Base-by-base conservation (phyloP, 1,284 basidiomycete genomes). In the Fomitopsis betulina region DNA sequence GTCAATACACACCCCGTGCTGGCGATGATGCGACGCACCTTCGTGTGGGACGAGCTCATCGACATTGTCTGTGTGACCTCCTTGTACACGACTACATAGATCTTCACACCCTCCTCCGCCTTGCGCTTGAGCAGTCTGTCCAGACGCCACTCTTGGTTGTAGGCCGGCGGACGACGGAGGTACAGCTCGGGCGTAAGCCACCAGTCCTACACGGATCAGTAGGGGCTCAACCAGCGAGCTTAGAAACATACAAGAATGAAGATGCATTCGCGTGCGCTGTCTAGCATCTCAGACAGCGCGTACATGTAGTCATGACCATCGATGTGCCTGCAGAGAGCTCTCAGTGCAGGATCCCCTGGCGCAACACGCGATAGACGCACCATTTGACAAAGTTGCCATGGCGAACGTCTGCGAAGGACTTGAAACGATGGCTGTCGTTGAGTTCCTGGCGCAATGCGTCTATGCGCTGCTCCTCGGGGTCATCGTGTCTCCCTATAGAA, bases 281-380 rank as follows among this genome's bases (percentile, higher is more conserved):
- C 93, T 25, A 97, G 79, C 71, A 96, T 79, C 74, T 95, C 93
- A 2, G 92, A 93, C 33, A 96, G 71, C 0, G 95, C 94, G 83
- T 90, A 96, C 81, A 97, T 92, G 72, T 96, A 97, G 75, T 97
- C 93, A 60, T 93, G 89, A 0, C 94, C 93, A 67, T 95, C 93
- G 53, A 95, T 82, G 68, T 94, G 91, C 87, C 89, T 89, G 56
- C 57, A 40, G 19, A 7, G 21, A 15, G 1, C 23, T 23, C 13
- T 51, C 38, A 42, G 35, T 7, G 9, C 23, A 17, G n/a, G n/a
- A 30, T 9, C 32, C 40, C n/a, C 30, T 17, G 39, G 21, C 30
- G 6, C 37, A 8, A 17, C 7, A 23, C n/a, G 2, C 25, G 27
- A 37, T 15, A 33, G 54, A 73, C 77, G 40, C 60, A 90, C 93